Evolutionary conservation across 441 rosid species (phyloP).

Genomic region (Populus hybrid): DNA sequence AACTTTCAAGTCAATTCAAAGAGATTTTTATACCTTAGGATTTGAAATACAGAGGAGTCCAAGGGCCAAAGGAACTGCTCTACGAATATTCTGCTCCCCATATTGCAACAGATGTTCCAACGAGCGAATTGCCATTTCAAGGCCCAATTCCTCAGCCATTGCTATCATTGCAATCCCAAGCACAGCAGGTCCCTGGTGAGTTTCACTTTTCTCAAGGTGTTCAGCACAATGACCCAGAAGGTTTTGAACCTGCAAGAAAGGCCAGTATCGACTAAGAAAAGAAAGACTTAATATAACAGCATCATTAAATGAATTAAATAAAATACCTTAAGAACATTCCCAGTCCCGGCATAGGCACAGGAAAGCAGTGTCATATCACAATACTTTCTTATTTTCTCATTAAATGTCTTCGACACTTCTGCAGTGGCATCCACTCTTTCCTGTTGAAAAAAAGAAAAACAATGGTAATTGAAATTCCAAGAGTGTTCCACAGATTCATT

Average conservation of each 20-base stretch:
- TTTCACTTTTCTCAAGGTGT: slow-evolving; percentile 81
- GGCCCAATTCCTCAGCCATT: slow-evolving; percentile 96
- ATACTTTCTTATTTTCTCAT: slow-evolving; percentile 78
- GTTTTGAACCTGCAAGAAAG: slow-evolving; percentile 67
- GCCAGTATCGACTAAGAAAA: not conserved
- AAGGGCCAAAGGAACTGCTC: slow-evolving; percentile 94
- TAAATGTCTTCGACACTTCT: slow-evolving; percentile 84
- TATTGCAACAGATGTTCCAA: slow-evolving; percentile 91
- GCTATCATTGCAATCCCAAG: slow-evolving; percentile 98
- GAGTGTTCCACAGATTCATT: not conserved
- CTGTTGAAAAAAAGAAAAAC: slow-evolving; percentile 34
- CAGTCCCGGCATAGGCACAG: slow-evolving; percentile 98
- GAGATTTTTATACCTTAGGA: slow-evolving; percentile 61
- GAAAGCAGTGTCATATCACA: slow-evolving; percentile 88
- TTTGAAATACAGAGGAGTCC: slow-evolving; percentile 97
- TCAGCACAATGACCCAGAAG: slow-evolving; percentile 84
- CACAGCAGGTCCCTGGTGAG: slow-evolving; percentile 92
- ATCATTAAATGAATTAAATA: not conserved
- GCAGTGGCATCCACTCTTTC: slow-evolving; percentile 88
- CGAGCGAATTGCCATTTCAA: slow-evolving; percentile 93
- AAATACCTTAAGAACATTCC: slow-evolving; percentile 87
- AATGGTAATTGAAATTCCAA: not conserved
- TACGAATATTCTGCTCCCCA: slow-evolving; percentile 81
- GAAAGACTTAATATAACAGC: not conserved
- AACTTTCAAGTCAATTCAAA: not conserved